Evolutionary conservation across 768 basidiomycete species (phyloP).

Genomic region (Exsudoporus frostii): DNA sequence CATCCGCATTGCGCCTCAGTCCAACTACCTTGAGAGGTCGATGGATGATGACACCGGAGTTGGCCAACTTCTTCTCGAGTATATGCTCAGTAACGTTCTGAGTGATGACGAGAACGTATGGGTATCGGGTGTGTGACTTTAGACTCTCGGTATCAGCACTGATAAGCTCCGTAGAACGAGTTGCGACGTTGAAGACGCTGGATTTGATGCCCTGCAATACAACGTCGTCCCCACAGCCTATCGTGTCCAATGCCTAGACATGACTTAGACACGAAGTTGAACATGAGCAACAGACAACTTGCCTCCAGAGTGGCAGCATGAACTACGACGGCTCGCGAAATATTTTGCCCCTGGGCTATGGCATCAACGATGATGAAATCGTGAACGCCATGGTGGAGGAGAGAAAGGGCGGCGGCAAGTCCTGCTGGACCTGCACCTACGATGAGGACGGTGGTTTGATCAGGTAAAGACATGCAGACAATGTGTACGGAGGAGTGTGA

Average conservation of each 20-base stretch:
- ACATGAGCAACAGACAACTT: background rate
- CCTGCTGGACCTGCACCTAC: conserved; percentile 53
- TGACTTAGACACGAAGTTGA: conserved; percentile 30
- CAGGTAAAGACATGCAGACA: no score
- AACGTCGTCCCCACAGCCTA: conserved; percentile 41
- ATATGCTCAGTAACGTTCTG: conserved; percentile 44
- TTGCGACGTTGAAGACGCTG: conserved; percentile 25
- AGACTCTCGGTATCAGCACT: conserved; percentile 36
- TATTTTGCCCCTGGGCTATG: conserved; percentile 26
- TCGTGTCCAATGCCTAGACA: conserved; percentile 42
- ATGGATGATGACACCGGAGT: conserved; percentile 32
- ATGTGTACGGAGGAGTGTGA: no score
- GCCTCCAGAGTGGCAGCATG: conserved; percentile 57
- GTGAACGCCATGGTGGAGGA: conserved; percentile 38
- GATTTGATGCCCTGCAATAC: conserved; percentile 36
- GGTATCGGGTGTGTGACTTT: conserved; percentile 41
- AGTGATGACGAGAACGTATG: conserved; percentile 40
- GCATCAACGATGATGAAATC: conserved; percentile 46
- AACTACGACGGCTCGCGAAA: conserved; percentile 44
- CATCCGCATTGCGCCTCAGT: conserved; percentile 30
- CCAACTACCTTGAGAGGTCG: conserved; percentile 40
- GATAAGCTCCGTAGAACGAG: conserved; percentile 29
- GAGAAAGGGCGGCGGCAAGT: conserved; percentile 44
- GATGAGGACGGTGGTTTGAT: conserved; percentile 41
- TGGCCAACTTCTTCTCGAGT: conserved; percentile 34